phyloP scores from a whole-genome alignment of 1,284 basidiomycete genomes.

The Cutaneotrichosporon spelunceum region DNA sequence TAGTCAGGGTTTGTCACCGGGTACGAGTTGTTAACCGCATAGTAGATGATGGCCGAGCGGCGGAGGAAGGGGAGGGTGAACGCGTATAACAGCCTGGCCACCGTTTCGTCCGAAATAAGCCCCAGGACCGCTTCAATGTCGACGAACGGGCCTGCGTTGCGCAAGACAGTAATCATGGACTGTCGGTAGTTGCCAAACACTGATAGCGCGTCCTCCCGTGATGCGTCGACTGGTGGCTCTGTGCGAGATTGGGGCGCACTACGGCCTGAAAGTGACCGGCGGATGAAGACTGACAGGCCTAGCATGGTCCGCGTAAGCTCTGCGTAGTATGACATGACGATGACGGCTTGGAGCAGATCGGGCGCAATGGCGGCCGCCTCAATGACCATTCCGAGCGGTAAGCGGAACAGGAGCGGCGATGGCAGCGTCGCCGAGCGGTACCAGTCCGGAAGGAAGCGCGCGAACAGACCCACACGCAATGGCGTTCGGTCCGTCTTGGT shows the following conservation, averaged over 20 bases:
- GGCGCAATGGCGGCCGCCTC: conserved; percentile 85
- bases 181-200: conserved; percentile 39
- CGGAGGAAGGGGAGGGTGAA: conserved; percentile 94
- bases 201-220: conserved; percentile 33
- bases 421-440: conserved; percentile 68
- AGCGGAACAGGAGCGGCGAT: conserved; percentile 76
- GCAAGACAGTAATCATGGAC: conserved; percentile 50
- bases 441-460: conserved; percentile 83
- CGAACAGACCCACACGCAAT: conserved; percentile 77
- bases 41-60: conserved; percentile 78
- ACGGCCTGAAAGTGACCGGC: conserved; percentile 36
- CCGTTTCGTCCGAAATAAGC: conserved; percentile 44
- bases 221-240: conserved; percentile 39
- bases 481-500: conserved; percentile 60
- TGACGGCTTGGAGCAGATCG: conserved; percentile 77
- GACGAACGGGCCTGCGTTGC: conserved; percentile 43
- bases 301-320: conserved; percentile 79
- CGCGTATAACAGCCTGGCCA: conserved; percentile 81
- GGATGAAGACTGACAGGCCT: conserved; percentile 59
- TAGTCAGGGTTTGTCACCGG: conserved; percentile 60
- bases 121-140: conserved; percentile 41
- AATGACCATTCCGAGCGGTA: conserved; percentile 80
- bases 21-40: conserved; percentile 60
- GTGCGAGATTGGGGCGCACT: conserved; percentile 48
- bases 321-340: conserved; percentile 81